phyloP scores from a whole-genome alignment of 129 eudicot genomes.

The carrot (Daucus carota) region DNA sequence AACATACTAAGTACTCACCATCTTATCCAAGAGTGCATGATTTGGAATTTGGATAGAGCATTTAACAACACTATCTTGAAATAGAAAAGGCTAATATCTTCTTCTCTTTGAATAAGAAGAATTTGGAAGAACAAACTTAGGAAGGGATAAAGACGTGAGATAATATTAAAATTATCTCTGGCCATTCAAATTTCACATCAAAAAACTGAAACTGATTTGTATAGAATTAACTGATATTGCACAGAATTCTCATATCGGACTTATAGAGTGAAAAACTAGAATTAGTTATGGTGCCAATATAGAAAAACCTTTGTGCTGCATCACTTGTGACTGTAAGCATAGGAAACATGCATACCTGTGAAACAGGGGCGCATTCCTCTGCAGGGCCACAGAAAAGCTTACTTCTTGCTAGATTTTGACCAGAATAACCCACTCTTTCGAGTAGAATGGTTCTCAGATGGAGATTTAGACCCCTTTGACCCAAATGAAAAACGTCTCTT shows the following conservation, averaged over 20 bases:
- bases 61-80: background rate
- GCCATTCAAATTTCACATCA: background rate
- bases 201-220: background rate
- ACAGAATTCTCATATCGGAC: background rate
- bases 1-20: background rate
- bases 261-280: background rate
- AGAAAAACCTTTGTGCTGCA: background rate
- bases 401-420: constrained; percentile 78
- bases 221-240: background rate
- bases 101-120: background rate
- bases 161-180: background rate
- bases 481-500: constrained; percentile 79
- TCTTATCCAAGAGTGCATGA: background rate
- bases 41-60: background rate
- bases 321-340: background rate
- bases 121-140: background rate
- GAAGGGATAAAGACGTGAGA: background rate
- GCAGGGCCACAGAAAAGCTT: constrained; percentile 23
- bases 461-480: constrained; percentile 40
- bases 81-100: background rate
- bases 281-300: background rate
- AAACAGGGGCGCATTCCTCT: constrained; percentile 16
- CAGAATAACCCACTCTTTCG: constrained; percentile 75
- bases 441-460: constrained; percentile 40
- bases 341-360: background rate